A percentile compares a stretch with the other conserved stretches of the same genome.
Evolutionary conservation across 345 rosid genomes (phyloP).

Genomic region (Eucalyptus tenuipes): DNA sequence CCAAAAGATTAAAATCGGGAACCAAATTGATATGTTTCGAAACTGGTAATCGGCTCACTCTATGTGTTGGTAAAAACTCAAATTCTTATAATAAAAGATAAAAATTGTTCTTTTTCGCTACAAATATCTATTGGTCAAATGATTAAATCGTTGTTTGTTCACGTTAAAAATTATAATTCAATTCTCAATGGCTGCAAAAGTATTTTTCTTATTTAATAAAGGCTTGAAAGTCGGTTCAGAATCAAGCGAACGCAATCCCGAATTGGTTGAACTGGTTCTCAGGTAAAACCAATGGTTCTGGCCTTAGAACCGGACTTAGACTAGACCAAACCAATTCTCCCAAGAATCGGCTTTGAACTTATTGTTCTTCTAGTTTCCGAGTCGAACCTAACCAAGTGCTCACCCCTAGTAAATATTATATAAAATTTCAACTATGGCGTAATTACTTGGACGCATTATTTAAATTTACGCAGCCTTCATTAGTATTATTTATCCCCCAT

Average conservation of each 20-base stretch:
- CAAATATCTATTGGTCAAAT: not conserved
- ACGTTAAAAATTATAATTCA: not conserved
- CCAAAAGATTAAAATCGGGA: not conserved
- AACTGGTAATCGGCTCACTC: not conserved
- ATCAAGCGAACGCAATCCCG: rapidly evolving
- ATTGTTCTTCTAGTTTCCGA: not conserved
- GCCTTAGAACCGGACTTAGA: not conserved
- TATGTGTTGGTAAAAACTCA: not conserved
- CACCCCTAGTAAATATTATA: not conserved
- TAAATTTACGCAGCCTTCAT: not conserved
- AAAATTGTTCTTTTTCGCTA: not conserved
- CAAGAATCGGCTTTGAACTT: not conserved
- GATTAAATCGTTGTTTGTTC: not conserved
- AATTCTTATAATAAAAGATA: not conserved
- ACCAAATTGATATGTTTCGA: not conserved
- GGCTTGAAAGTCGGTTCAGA: not conserved
- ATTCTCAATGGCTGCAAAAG: not conserved
- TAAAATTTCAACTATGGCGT: not conserved
- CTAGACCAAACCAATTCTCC: not conserved
- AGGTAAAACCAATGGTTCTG: not conserved
- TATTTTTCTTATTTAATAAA: not conserved
- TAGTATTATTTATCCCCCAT: not conserved
- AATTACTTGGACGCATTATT: not conserved
- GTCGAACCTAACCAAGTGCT: not conserved
- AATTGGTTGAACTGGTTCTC: not conserved